phyloP scores from a whole-genome alignment of 139 green algal species.

The Pleodorina starrii region DNA sequence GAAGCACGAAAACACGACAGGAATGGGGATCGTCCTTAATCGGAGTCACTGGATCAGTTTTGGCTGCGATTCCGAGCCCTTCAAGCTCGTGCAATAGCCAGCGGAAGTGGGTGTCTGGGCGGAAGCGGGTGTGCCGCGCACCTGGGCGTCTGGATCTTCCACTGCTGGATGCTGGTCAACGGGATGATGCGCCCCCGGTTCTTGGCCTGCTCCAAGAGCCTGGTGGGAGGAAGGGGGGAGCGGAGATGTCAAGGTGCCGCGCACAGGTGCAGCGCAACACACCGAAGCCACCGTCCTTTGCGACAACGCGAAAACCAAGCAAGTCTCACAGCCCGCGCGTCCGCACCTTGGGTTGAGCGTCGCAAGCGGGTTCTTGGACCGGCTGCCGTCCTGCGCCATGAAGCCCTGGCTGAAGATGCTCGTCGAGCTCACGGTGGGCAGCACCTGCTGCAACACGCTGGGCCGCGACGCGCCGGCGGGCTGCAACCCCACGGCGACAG shows the following conservation, averaged over 20 bases:
- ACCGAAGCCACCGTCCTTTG: no score
- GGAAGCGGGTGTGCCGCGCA: no score
- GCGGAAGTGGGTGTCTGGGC: no score
- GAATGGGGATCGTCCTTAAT: no score
- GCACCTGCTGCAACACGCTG: background rate
- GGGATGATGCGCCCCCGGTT: slow-evolving; percentile 28
- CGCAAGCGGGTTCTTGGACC: slow-evolving; percentile 24
- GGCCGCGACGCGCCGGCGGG: background rate
- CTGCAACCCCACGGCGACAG: no score
- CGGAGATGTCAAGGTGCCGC: no score
- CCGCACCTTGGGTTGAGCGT: slow-evolving; percentile 32
- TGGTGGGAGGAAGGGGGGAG: background rate
- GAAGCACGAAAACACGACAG: no score
- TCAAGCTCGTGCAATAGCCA: no score
- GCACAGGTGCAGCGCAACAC: no score
- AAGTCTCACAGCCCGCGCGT: background rate
- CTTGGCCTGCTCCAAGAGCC: slow-evolving; percentile 37
- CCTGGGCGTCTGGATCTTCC: slow-evolving; percentile 17
- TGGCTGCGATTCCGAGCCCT: no score
- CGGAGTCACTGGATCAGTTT: no score
- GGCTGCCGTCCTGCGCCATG: background rate
- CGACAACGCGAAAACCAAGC: no score
- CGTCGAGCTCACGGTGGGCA: slow-evolving; percentile 25
- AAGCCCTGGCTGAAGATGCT: slow-evolving; percentile 38
- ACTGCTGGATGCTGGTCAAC: slow-evolving; percentile 5